Conservation (phyloP, 305 asterid genomes). For the Fraxinus latifolia region DNA sequence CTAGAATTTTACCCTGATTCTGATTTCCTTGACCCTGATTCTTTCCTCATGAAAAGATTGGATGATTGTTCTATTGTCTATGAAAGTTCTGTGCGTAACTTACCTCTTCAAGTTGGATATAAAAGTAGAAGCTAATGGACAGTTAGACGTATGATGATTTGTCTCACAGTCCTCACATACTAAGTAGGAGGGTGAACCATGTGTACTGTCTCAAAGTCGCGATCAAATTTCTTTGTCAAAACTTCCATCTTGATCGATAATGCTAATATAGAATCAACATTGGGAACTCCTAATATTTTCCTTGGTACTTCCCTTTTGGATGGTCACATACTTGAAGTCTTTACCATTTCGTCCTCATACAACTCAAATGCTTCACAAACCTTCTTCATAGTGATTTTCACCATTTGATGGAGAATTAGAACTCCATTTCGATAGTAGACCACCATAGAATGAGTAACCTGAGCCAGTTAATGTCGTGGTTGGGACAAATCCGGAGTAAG, state of each 20-base stretch:
- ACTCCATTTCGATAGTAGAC: no score
- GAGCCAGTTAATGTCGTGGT: no score
- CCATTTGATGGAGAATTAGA: no score
- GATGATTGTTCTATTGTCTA: background rate
- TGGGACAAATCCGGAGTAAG: no score
- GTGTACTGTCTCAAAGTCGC: background rate
- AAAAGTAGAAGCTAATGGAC: background rate
- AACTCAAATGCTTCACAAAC: no score
- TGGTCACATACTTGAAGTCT: no score
- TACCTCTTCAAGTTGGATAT: background rate
- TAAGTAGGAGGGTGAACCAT: background rate
- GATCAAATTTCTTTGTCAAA: background rate
- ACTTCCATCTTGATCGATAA: background rate
- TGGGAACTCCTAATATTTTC: background rate
- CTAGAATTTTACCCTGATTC: no score
- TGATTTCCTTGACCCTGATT: background rate
- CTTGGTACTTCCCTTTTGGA: background rate
- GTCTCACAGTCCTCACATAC: background rate
- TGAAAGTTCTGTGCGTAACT: background rate
- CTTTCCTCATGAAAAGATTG: background rate
- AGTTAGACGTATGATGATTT: background rate
- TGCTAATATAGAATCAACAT: background rate
- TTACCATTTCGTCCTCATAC: no score
- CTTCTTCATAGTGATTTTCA: no score
- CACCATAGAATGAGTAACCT: no score